A percentile compares a stretch with the other conserved stretches of the same genome.
phyloP scores from a whole-genome alignment of 2,329 filamentous ascomycete genomes.

The Lasiodiplodia hormozganensis region DNA sequence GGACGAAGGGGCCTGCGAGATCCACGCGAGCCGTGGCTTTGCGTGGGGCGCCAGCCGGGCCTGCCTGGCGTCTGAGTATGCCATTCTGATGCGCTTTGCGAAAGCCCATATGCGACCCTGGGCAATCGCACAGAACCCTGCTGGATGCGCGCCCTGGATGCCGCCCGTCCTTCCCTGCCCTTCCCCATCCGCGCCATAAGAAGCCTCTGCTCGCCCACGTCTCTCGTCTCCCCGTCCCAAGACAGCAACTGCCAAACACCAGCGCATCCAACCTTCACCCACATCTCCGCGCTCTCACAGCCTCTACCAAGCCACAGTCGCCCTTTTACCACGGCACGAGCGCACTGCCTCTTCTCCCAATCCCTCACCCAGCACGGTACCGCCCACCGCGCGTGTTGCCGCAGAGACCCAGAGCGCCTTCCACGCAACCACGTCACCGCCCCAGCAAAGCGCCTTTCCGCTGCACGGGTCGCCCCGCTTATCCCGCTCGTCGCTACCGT shows the following conservation, averaged over 20 bases:
- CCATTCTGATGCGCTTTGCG: conserved; percentile 31
- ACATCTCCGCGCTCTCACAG: neutral
- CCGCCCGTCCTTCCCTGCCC: conserved; percentile 21
- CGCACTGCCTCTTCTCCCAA: conserved; percentile 9
- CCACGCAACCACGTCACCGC: conserved; percentile 13
- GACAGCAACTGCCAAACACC: neutral
- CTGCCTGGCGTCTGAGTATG: conserved; percentile 25
- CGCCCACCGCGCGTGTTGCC: conserved; percentile 5
- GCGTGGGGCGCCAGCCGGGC: conserved; percentile 28
- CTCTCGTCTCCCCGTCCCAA: conserved; percentile 12
- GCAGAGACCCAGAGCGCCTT: conserved; percentile 20
- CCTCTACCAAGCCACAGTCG: neutral
- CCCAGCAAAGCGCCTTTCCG: conserved; percentile 15
- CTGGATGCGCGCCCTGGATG: conserved; percentile 30
- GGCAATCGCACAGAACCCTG: conserved; percentile 30
- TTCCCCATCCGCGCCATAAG: conserved; percentile 27
- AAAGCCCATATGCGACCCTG: conserved; percentile 31
- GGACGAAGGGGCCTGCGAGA: conserved; percentile 18
- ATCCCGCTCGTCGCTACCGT: conserved; percentile 12
- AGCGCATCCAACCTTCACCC: conserved; percentile 2
- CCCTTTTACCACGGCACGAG: conserved; percentile 1
- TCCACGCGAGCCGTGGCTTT: conserved; percentile 31
- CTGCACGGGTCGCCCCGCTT: conserved; percentile 23
- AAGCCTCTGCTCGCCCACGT: conserved; percentile 21
- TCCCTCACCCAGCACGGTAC: neutral